Evolutionary conservation across 192 early-diverging fungal genomes (phyloP).

Genomic region (Rhizoclosmatium sp.): DNA sequence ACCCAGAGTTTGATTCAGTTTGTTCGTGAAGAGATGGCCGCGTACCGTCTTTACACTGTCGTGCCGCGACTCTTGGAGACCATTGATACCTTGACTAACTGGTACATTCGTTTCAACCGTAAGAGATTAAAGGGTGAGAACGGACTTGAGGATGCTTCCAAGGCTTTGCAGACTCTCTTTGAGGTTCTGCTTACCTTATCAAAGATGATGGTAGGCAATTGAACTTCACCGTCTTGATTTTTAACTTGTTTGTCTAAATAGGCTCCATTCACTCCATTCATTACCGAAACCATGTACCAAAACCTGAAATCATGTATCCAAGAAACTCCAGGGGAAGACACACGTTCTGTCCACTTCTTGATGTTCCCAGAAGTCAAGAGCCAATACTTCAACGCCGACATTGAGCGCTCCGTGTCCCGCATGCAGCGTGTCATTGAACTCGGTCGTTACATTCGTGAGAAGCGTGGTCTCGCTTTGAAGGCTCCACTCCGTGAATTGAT

Average conservation of each 20-base stretch:
- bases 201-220: slow-evolving; percentile 77
- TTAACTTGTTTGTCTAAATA: slow-evolving; percentile 18
- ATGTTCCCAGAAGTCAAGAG: slow-evolving; percentile 90
- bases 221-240: slow-evolving; percentile 11
- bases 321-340: slow-evolving; percentile 61
- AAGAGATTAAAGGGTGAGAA: slow-evolving; percentile 95
- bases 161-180: slow-evolving; percentile 93
- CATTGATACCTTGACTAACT: slow-evolving; percentile 96
- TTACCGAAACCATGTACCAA: slow-evolving; percentile 98
- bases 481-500: slow-evolving; percentile 92
- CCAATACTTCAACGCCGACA: slow-evolving; percentile 95
- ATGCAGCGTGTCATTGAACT: slow-evolving; percentile 98
- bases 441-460: slow-evolving; percentile 89
- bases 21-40: slow-evolving; percentile 90
- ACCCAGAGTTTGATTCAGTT: slow-evolving; percentile 94
- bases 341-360: slow-evolving; percentile 93
- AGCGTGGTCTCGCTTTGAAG: slow-evolving; percentile 92
- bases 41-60: slow-evolving; percentile 98
- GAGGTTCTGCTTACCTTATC: slow-evolving; percentile 94
- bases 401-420: slow-evolving; percentile 92
- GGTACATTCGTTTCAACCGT: slow-evolving; percentile 99
- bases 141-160: slow-evolving; percentile 82
- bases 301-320: slow-evolving; percentile 82
- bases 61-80: slow-evolving; percentile 88
- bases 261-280: slow-evolving; percentile 96